A percentile compares a stretch with the other conserved stretches of the same genome.
Evolutionary conservation across 1,284 basidiomycete species (phyloP).

Genomic region (Puccinia horiana): DNA sequence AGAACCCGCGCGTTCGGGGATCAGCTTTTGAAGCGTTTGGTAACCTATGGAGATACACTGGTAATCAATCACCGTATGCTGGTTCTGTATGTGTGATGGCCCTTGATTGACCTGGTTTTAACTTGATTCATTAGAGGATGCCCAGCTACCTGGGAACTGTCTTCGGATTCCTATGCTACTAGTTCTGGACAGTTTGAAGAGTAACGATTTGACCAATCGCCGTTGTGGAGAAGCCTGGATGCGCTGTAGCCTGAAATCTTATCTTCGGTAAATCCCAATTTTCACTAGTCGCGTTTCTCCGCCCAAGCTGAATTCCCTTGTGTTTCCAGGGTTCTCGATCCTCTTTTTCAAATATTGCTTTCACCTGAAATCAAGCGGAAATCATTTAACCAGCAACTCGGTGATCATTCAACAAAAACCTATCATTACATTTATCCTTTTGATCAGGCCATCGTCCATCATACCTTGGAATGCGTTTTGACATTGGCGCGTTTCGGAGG

Average conservation of each 20-base stretch:
- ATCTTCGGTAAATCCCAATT: slow-evolving; percentile 70
- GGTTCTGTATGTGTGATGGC: not conserved
- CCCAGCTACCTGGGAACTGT: slow-evolving; percentile 73
- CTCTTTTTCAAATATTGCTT: slow-evolving; percentile 75
- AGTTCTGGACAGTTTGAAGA: slow-evolving; percentile 78
- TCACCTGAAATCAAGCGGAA: slow-evolving; percentile 68
- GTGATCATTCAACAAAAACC: slow-evolving; percentile 68
- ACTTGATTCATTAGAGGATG: slow-evolving; percentile 68
- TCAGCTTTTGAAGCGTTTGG: slow-evolving; percentile 81
- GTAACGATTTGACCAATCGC: slow-evolving; percentile 70
- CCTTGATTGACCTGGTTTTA: slow-evolving; percentile 3
- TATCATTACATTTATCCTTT: slow-evolving; percentile 73
- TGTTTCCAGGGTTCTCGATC: slow-evolving; percentile 73
- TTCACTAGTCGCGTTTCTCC: not conserved
- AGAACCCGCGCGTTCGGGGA: slow-evolving; percentile 59
- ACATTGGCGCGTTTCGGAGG: slow-evolving; percentile 82
- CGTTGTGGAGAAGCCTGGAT: slow-evolving; percentile 91
- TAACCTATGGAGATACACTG: slow-evolving; percentile 83
- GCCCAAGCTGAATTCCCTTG: slow-evolving; percentile 20
- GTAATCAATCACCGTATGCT: slow-evolving; percentile 61
- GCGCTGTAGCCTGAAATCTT: slow-evolving; percentile 86
- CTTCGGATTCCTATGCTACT: slow-evolving; percentile 83
- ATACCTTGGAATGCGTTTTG: slow-evolving; percentile 72
- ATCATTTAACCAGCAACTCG: slow-evolving; percentile 64
- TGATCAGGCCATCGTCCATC: slow-evolving; percentile 71